Conservation (phyloP, 148 eudicot genomes). For the Drosera capensis region DNA sequence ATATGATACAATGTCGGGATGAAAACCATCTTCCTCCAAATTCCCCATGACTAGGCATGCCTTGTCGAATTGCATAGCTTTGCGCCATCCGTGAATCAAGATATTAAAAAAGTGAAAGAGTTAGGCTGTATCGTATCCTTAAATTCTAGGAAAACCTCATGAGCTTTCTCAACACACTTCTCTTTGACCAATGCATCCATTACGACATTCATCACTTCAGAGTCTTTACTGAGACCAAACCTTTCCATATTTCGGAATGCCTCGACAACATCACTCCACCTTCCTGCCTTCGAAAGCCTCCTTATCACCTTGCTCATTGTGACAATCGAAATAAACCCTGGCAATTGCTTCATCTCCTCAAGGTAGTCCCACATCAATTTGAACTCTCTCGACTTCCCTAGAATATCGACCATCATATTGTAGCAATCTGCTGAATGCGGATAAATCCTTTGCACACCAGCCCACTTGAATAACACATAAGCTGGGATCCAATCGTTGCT, state of each 20-base stretch:
- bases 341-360: conserved; percentile 45
- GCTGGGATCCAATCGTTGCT: conserved; percentile 48
- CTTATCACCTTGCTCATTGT: conserved; percentile 56
- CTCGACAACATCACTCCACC: conserved; percentile 43
- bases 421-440: conserved; percentile 31
- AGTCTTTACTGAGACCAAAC: conserved; percentile 38
- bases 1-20: conserved; percentile 41
- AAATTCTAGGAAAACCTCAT: conserved; percentile 34
- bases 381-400: conserved; percentile 58
- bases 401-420: conserved; percentile 53
- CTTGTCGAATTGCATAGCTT: conserved; percentile 32
- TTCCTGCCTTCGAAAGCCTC: conserved; percentile 44
- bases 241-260: conserved; percentile 31
- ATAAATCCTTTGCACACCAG: conserved; percentile 22
- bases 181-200: conserved; percentile 58
- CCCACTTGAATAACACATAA: conserved; percentile 76
- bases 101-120: conserved; percentile 34
- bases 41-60: conserved; percentile 30
- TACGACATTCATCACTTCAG: conserved; percentile 32
- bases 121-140: conserved; percentile 32
- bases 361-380: conserved; percentile 54
- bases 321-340: conserved; percentile 30
- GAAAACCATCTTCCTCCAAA: conserved; percentile 45
- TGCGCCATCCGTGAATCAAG: conserved; percentile 80
- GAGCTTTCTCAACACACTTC: conserved; percentile 57